These are phyloP conservation scores for Karstenula rhodostoma DNA, from an alignment of 2,329 filamentous ascomycete species.

Conservation along the genomic window DNA sequence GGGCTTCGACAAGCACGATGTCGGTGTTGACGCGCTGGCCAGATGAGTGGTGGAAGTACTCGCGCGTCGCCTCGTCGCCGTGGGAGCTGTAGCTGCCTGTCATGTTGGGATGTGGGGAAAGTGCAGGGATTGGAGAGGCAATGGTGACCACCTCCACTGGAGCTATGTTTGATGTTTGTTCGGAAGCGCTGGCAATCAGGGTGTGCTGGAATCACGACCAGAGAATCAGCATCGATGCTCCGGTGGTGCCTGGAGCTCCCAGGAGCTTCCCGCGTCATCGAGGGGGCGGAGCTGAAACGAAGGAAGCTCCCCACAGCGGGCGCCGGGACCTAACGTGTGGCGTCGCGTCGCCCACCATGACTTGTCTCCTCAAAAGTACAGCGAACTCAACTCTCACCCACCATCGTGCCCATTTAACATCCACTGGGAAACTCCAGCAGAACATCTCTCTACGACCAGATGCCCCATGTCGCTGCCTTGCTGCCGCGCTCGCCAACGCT, in stretches of 20 bases:
- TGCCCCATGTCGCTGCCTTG: neutral
- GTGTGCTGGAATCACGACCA: neutral
- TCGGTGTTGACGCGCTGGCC: conserved; percentile 55
- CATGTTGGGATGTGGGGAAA: conserved; percentile 25
- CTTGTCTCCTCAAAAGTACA: neutral
- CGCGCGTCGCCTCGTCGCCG: conserved; percentile 48
- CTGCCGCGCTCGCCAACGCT: conserved; percentile 6
- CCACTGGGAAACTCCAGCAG: neutral
- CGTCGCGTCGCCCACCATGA: neutral
- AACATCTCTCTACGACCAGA: neutral
- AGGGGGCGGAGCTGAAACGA: conserved; percentile 17
- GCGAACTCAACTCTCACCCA: neutral
- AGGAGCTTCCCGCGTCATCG: conserved; percentile 16
- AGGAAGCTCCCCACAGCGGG: conserved; percentile 6
- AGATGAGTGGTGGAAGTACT: conserved; percentile 56
- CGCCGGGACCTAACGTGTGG: neutral
- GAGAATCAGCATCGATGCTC: neutral
- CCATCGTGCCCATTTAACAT: neutral
- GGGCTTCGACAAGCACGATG: conserved; percentile 53
- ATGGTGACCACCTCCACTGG: neutral
- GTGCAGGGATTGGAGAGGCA: neutral
- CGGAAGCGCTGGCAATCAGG: neutral
- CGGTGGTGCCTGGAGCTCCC: conserved; percentile 3
- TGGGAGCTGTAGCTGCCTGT: conserved; percentile 35
- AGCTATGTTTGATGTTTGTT: neutral